Evolutionary conservation across 192 early-diverging fungal species (phyloP), one percentile per base, ranked within the genome.

Genomic region (Linnemannia elongata): DNA sequence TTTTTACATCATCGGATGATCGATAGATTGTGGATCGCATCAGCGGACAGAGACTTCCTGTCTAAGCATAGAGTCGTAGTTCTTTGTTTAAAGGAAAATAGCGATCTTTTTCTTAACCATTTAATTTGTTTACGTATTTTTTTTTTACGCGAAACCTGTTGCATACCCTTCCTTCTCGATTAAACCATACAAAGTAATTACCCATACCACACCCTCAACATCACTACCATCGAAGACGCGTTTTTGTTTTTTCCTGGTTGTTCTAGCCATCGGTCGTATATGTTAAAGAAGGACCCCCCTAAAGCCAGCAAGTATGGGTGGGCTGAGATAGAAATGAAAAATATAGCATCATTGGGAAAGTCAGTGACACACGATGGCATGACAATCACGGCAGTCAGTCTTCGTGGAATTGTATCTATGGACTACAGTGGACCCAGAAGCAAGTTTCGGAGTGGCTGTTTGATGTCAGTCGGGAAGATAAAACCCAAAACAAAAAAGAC

Each of bases 31-130:
- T 93, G 38, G 93, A 94, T 80, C 88, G 81, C 60, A 75, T 93
- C 30, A 80, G 89, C 24, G 92, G 92, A 57, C 90, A 90, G 55
- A 93, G 92, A 80, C 80, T 94, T 57, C 93, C 93, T 15, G 93
- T 94, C 54, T 94, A 88, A 82, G 44, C 2, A 55, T 55, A 42
- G 39, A 66, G 22, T n/a, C 7, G 38, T 24, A 76, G 60, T 66
- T 33, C 12, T 30, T 66, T 27, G 4, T 27, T n/a, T 24, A 39
- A 33, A n/a, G 10, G 9, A 6, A 66, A 27, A 57, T 27, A 27
- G 55, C 54, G 18, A 20, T 47, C 9, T 30, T 41, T 38, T 39
- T 35, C 38, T 70, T 71, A 3, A 7, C n/a, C 69, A 71, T n/a
- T 52, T 33, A 33, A 66, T 66, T 66, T 60, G 57, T 24, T 8